Percentiles rank a stretch among this genome's conserved stretches.
Conservation (phyloP, 2,329 filamentous ascomycete species). For the Clarireedia monteithiana region DNA sequence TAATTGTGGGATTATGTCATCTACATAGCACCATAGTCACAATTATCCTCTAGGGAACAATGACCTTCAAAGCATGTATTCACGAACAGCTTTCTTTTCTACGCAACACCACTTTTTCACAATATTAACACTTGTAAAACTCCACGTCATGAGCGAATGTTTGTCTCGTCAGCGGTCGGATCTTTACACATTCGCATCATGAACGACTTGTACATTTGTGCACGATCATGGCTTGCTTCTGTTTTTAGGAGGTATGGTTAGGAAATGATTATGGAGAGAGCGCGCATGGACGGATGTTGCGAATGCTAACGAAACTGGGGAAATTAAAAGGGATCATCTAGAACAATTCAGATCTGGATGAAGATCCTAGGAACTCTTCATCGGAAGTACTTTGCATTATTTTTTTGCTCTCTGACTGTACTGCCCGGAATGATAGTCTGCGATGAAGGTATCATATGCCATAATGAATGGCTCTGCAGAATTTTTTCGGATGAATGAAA, state of each 20-base stretch:
- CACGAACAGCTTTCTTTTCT: constrained; percentile 23
- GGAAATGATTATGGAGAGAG: background rate
- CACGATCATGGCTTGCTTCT: constrained; percentile 14
- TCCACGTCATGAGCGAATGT: constrained; percentile 24
- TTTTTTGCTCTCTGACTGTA: background rate
- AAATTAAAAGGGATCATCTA: background rate
- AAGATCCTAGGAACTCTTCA: background rate
- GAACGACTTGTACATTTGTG: constrained; percentile 25
- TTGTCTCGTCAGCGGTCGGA: constrained; percentile 23
- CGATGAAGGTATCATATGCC: background rate
- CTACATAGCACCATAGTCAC: background rate
- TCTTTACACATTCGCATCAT: constrained; percentile 16
- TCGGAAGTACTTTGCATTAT: background rate
- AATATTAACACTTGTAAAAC: constrained; percentile 28
- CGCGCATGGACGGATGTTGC: background rate
- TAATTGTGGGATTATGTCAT: constrained; percentile 13
- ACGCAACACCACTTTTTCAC: constrained; percentile 18
- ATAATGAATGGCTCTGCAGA: background rate
- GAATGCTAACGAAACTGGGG: background rate
- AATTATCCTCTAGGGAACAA: constrained; percentile 6
- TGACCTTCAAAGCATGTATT: constrained; percentile 18
- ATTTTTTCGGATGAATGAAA: background rate
- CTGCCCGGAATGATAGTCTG: background rate
- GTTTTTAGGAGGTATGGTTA: constrained; percentile 5
- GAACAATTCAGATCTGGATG: background rate